Conservation (phyloP, 2,329 filamentous ascomycete species). For the Cladosporium oxysporum region DNA sequence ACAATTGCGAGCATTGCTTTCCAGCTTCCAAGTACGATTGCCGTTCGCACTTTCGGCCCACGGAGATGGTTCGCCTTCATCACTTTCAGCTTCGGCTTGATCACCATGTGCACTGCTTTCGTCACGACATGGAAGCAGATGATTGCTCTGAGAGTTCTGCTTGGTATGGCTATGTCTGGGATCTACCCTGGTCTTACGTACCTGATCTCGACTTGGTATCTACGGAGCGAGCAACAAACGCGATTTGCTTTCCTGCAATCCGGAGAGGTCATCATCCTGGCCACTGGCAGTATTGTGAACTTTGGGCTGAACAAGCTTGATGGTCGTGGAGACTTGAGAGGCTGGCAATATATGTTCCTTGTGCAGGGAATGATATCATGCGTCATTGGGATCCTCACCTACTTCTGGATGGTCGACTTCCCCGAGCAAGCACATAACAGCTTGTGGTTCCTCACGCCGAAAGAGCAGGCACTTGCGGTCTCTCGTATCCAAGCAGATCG, state of each 20-base stretch:
- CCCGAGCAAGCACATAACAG: conserved; percentile 61
- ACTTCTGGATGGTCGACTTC: conserved; percentile 72
- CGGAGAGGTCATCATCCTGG: conserved; percentile 65
- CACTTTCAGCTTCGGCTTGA: conserved; percentile 62
- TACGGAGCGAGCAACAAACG: conserved; percentile 64
- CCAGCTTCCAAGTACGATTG: conserved; percentile 68
- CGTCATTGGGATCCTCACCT: conserved; percentile 61
- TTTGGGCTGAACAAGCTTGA: conserved; percentile 67
- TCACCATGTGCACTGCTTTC: conserved; percentile 70
- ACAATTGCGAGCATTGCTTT: conserved; percentile 68
- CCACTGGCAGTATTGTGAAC: conserved; percentile 67
- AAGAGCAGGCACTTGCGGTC: conserved; percentile 59
- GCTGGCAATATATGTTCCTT: conserved; percentile 71
- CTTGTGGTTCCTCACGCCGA: conserved; percentile 58
- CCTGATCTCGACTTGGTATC: conserved; percentile 61
- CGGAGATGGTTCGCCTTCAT: conserved; percentile 62
- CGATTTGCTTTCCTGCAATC: conserved; percentile 66
- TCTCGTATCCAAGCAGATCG: conserved; percentile 62
- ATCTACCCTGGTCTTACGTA: conserved; percentile 56
- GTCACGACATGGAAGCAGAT: conserved; percentile 68
- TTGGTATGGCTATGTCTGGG: conserved; percentile 64
- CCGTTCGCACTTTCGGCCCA: conserved; percentile 65
- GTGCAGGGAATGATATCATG: conserved; percentile 64
- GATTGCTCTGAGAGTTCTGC: conserved; percentile 65
- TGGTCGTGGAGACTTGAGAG: conserved; percentile 56